These are phyloP conservation scores for Apiospora kogelbergensis DNA, from an alignment of 2,329 filamentous ascomycete genomes.

Conservation along the genomic window DNA sequence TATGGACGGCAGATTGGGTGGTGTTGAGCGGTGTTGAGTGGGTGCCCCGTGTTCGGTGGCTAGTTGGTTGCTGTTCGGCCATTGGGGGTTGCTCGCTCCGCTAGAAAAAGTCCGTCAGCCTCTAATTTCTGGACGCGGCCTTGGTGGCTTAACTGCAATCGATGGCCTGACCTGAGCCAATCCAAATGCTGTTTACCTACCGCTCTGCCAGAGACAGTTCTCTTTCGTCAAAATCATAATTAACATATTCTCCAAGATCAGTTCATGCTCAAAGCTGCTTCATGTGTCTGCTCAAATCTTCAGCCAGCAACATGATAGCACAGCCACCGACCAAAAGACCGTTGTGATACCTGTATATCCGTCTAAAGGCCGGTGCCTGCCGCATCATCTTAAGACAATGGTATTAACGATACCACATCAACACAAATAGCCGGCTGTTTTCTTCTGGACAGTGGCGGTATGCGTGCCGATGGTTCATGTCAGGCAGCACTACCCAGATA, in stretches of 20 bases:
- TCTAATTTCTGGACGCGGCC: not conserved
- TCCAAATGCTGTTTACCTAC: not conserved
- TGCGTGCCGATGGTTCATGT: not conserved
- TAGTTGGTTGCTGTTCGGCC: not conserved
- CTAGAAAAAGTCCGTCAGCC: not conserved
- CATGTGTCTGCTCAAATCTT: not conserved
- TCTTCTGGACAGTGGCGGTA: not conserved
- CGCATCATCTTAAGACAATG: not conserved
- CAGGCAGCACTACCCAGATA: not conserved
- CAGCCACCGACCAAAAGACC: not conserved
- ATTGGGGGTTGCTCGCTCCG: not conserved
- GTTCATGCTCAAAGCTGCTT: not conserved
- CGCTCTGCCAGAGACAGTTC: not conserved
- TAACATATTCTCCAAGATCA: not conserved
- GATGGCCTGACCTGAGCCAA: not conserved
- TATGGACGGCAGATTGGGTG: constrained; percentile 16
- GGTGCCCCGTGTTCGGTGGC: not conserved
- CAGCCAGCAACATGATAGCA: not conserved
- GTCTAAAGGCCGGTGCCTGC: not conserved
- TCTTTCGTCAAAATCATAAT: not conserved
- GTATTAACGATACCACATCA: not conserved
- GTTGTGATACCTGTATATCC: not conserved
- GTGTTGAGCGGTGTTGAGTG: constrained; percentile 7
- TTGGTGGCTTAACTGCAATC: not conserved
- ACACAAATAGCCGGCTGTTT: not conserved